phyloP scores from a whole-genome alignment of 768 basidiomycete species.

The Mycena pura region DNA sequence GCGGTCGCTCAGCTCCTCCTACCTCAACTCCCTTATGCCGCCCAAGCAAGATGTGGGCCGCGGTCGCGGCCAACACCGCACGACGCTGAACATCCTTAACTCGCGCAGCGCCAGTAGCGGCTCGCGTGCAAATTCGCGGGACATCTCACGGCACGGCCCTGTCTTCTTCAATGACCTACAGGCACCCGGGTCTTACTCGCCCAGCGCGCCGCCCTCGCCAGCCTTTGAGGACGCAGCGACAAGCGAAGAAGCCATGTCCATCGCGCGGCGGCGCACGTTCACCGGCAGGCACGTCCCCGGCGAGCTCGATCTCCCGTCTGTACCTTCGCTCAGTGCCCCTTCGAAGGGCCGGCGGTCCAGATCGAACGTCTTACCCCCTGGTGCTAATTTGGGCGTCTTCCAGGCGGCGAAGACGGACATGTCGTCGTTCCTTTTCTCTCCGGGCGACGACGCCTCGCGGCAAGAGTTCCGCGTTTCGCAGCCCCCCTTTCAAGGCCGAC shows the following conservation, averaged over 20 bases:
- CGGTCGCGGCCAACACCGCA: slow-evolving; percentile 23
- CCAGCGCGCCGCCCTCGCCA: slow-evolving; percentile 15
- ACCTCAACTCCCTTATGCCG: slow-evolving; percentile 8
- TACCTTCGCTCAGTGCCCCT: slow-evolving; percentile 4
- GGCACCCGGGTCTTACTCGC: slow-evolving; percentile 11
- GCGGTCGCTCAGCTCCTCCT: slow-evolving; percentile 20
- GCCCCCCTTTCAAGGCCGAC: slow-evolving; percentile 19
- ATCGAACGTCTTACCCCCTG: neutral
- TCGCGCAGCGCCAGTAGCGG: slow-evolving; percentile 23
- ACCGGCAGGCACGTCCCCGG: slow-evolving; percentile 5
- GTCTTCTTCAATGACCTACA: slow-evolving; percentile 5
- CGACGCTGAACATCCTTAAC: slow-evolving; percentile 22
- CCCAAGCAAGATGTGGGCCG: slow-evolving; percentile 15
- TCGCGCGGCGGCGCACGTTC: slow-evolving; percentile 21
- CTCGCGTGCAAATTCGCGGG: slow-evolving; percentile 7
- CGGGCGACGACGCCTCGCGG: slow-evolving; percentile 2
- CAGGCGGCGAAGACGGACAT: slow-evolving; percentile 10
- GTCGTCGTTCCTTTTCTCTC: slow-evolving; percentile 8
- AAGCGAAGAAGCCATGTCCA: neutral
- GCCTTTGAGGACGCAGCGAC: slow-evolving; percentile 24
- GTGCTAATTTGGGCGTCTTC: slow-evolving; percentile 6
- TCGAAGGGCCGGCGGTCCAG: slow-evolving; percentile 18
- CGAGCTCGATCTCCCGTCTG: neutral
- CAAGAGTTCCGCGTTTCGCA: slow-evolving; percentile 23
- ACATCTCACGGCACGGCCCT: slow-evolving; percentile 2